These are phyloP conservation scores for Macrocybe gigantea DNA, from an alignment of 768 basidiomycete species.

Conservation along the genomic window DNA sequence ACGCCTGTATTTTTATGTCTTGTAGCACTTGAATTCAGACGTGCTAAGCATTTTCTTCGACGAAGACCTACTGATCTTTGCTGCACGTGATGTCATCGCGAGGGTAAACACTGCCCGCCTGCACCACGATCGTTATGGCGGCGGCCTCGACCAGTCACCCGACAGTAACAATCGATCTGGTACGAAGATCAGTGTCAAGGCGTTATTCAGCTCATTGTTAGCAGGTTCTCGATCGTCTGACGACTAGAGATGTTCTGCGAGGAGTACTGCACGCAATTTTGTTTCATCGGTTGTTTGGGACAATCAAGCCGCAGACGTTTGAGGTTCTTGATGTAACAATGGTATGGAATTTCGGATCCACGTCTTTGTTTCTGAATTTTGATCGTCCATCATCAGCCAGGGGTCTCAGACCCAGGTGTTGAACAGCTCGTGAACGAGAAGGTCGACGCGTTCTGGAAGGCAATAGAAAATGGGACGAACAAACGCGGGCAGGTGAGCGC, in stretches of 20 bases:
- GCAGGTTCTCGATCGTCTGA: slow-evolving; percentile 68
- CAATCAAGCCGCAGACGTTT: slow-evolving; percentile 67
- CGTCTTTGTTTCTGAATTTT: background rate
- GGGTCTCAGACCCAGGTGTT: slow-evolving; percentile 68
- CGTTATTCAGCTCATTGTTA: background rate
- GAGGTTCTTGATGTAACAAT: slow-evolving; percentile 84
- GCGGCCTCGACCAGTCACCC: slow-evolving; percentile 20
- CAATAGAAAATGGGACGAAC: slow-evolving; percentile 53
- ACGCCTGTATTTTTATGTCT: too few relatives aligned
- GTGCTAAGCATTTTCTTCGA: too few relatives aligned
- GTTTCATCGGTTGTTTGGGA: slow-evolving; percentile 80
- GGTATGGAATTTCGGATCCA: slow-evolving; percentile 35
- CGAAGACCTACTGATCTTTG: too few relatives aligned
- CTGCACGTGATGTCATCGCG: too few relatives aligned
- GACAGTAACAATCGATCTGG: slow-evolving; percentile 46
- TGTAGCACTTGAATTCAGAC: too few relatives aligned
- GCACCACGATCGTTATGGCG: too few relatives aligned
- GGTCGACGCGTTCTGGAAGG: slow-evolving; percentile 76
- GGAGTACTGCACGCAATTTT: slow-evolving; percentile 78
- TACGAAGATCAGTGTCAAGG: slow-evolving; percentile 12
- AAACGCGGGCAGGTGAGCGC: slow-evolving; percentile 64
- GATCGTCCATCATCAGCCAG: slow-evolving; percentile 43
- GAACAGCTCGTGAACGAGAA: slow-evolving; percentile 69
- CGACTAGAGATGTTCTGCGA: slow-evolving; percentile 66
- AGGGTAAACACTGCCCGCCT: too few relatives aligned